A percentile compares a stretch with the other conserved stretches of the same genome.
These are phyloP conservation scores for Boletus hoseneyae DNA, from an alignment of 1,284 basidiomycete species.

Conservation along the genomic window DNA sequence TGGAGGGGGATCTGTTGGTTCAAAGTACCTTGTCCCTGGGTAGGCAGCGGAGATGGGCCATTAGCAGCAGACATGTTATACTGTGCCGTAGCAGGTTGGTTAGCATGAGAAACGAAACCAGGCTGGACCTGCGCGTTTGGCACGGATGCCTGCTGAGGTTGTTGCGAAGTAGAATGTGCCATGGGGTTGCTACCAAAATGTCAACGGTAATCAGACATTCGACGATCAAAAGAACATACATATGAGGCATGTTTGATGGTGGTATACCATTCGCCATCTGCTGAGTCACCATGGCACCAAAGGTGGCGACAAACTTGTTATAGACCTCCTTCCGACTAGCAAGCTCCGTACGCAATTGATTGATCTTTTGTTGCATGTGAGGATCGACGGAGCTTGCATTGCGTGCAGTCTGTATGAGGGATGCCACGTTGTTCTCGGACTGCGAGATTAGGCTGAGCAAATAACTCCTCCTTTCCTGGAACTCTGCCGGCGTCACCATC, in stretches of 20 bases:
- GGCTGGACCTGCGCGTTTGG: slow-evolving; percentile 23
- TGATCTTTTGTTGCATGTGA: slow-evolving; percentile 31
- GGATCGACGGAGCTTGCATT: slow-evolving; percentile 29
- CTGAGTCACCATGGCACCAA: slow-evolving; percentile 21
- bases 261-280: slow-evolving; percentile 27
- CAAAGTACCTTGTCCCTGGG: slow-evolving; percentile 19
- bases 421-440: slow-evolving; percentile 18
- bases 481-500: slow-evolving; percentile 21
- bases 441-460: slow-evolving; percentile 16
- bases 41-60: slow-evolving; percentile 25
- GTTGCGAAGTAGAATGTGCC: slow-evolving; percentile 20
- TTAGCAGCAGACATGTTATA: slow-evolving; percentile 25
- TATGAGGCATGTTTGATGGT: slow-evolving; percentile 21
- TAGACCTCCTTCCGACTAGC: slow-evolving; percentile 37
- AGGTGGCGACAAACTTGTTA: slow-evolving; percentile 29
- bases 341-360: slow-evolving; percentile 31
- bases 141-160: slow-evolving; percentile 12
- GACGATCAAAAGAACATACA: slow-evolving; percentile 22
- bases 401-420: slow-evolving; percentile 14
- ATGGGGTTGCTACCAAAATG: slow-evolving; percentile 20
- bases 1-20: slow-evolving; percentile 28
- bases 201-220: slow-evolving; percentile 11
- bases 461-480: slow-evolving; percentile 25
- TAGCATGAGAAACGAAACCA: slow-evolving; percentile 21
- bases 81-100: slow-evolving; percentile 19